Percentiles rank a stretch among this genome's conserved stretches.
Evolutionary conservation across 768 basidiomycete species (phyloP).

Genomic region (Symmetrospora coprosmae): DNA sequence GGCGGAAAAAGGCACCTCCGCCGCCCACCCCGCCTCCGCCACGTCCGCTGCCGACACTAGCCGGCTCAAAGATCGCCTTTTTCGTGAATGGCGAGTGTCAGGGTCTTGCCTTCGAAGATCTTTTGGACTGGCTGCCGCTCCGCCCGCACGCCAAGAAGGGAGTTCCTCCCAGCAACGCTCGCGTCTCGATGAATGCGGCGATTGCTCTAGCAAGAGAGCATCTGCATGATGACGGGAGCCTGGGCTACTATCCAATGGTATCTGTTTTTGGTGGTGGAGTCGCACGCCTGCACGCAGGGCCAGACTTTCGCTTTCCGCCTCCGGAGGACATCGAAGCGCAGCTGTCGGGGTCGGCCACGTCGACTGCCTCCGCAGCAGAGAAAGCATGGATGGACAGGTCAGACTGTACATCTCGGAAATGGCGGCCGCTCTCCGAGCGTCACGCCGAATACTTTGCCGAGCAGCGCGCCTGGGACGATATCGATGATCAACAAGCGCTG

Average conservation of each 20-base stretch:
- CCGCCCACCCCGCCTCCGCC: conserved; percentile 36
- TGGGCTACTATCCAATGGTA: conserved; percentile 91
- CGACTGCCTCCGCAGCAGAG: conserved; percentile 25
- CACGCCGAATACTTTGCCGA: conserved; percentile 73
- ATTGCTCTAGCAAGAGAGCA: conserved; percentile 62
- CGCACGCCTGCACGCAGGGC: conserved; percentile 75
- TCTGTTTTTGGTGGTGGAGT: conserved; percentile 82
- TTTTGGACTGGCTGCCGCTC: conserved; percentile 81
- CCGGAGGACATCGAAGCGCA: conserved; percentile 60
- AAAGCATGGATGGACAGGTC: conserved; percentile 31
- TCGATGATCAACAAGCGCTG: conserved; percentile 48
- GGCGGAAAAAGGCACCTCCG: conserved; percentile 39
- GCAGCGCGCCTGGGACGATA: conserved; percentile 60
- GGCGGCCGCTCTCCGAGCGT: conserved; percentile 70
- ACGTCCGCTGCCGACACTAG: conserved; percentile 55
- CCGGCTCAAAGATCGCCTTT: conserved; percentile 64
- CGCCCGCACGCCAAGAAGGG: conserved; percentile 47
- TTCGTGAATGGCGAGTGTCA: conserved; percentile 82
- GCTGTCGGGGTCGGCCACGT: conserved; percentile 38
- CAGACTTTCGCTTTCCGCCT: conserved; percentile 65
- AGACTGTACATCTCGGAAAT: conserved; percentile 41
- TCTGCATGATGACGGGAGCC: conserved; percentile 77
- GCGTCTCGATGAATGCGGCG: conserved; percentile 47
- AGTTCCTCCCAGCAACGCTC: conserved; percentile 34
- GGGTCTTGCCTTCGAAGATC: conserved; percentile 65